These are phyloP conservation scores for Serendipita sp. DNA, from an alignment of 768 basidiomycete species.

Conservation along the genomic window DNA sequence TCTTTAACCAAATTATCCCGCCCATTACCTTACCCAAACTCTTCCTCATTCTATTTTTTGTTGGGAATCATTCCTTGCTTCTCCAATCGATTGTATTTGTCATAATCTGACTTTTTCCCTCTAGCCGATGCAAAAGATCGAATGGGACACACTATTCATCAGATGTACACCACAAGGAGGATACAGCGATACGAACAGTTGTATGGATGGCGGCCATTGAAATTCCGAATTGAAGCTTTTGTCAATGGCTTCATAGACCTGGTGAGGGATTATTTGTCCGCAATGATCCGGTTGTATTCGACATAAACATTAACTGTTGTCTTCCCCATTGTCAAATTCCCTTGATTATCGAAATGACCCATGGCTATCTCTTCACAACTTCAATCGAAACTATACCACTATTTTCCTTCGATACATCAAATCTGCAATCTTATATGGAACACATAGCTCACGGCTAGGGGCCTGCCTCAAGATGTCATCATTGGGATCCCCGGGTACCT, in stretches of 20 bases:
- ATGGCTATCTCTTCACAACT: not conserved
- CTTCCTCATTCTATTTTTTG: too few species aligned
- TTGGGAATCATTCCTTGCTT: too few species aligned
- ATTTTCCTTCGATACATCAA: too few species aligned
- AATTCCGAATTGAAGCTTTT: constrained; percentile 4
- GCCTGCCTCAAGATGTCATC: too few species aligned
- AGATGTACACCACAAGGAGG: not conserved
- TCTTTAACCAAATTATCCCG: too few species aligned
- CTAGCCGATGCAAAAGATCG: not conserved
- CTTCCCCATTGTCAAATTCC: not conserved
- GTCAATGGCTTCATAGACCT: not conserved
- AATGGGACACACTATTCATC: not conserved
- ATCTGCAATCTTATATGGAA: too few species aligned
- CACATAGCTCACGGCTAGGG: too few species aligned
- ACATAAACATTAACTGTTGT: not conserved
- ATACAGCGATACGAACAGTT: constrained; percentile 5
- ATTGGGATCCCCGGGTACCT: too few species aligned
- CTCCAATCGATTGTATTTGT: too few species aligned
- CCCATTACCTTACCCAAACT: too few species aligned
- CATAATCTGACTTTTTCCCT: not conserved
- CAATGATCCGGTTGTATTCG: not conserved
- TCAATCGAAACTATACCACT: too few species aligned
- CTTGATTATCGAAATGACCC: not conserved
- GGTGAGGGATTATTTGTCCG: not conserved
- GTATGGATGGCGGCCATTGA: not conserved